These are phyloP conservation scores for Podaxis rugospora DNA, from an alignment of 768 basidiomycete genomes.

Conservation along the genomic window DNA sequence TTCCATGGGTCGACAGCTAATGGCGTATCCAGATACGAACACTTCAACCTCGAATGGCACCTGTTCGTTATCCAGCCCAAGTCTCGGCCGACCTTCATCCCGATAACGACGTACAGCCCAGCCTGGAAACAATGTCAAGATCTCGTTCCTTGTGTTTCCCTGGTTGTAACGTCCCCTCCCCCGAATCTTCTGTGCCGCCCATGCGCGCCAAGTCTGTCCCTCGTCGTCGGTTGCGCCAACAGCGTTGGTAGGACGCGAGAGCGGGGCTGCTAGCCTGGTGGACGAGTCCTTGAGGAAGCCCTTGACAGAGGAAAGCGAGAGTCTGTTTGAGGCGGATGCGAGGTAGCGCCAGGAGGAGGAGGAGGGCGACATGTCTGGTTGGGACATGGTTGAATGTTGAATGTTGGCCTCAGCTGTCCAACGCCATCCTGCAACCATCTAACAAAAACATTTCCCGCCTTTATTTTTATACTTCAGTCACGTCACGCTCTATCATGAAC, in stretches of 20 bases:
- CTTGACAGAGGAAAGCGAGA: neutral
- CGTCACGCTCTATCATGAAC: slow-evolving; percentile 1
- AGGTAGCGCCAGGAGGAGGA: neutral
- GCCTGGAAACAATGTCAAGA: slow-evolving; percentile 68
- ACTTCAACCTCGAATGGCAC: slow-evolving; percentile 64
- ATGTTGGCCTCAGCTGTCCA: too few species aligned
- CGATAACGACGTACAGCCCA: slow-evolving; percentile 65
- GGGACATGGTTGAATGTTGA: neutral
- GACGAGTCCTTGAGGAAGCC: neutral
- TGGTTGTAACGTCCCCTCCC: neutral
- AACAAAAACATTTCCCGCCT: too few species aligned
- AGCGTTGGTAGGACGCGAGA: neutral
- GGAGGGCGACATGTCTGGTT: neutral
- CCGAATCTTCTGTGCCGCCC: slow-evolving; percentile 5
- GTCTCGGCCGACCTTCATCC: slow-evolving; percentile 1
- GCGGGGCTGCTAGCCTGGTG: neutral
- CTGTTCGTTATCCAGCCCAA: slow-evolving; percentile 13
- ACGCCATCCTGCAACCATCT: too few species aligned
- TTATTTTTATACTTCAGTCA: neutral
- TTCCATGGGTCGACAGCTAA: slow-evolving; percentile 53
- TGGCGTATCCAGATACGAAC: slow-evolving; percentile 74
- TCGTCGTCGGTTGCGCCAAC: slow-evolving; percentile 6
- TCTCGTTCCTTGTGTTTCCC: slow-evolving; percentile 27
- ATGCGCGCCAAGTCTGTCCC: slow-evolving; percentile 12
- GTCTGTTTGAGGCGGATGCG: neutral